Percentiles rank a stretch among this genome's conserved stretches.
Conservation (phyloP, 306 rosid genomes). For the Trichosanthes cucumerina region DNA sequence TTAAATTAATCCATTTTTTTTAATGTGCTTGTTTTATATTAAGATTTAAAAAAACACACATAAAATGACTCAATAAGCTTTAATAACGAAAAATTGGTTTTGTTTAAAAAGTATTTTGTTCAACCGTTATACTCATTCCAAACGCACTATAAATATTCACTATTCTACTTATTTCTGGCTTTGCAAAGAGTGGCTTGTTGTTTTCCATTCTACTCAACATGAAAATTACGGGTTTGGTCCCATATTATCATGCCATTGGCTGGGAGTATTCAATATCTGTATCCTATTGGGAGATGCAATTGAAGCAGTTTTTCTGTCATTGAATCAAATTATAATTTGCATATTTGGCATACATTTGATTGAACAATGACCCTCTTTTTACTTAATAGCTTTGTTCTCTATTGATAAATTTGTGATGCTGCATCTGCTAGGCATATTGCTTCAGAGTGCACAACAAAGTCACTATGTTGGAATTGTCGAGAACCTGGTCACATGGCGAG, state of each 20-base stretch:
- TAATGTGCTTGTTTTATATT: not conserved
- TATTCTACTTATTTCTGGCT: not conserved
- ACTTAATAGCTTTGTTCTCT: not conserved
- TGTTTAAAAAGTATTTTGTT: not conserved
- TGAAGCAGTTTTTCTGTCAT: not conserved
- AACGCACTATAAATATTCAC: not conserved
- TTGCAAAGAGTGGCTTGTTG: not conserved
- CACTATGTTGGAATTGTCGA: slow-evolving; percentile 95
- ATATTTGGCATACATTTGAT: not conserved
- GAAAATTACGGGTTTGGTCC: not conserved
- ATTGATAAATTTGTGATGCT: not conserved
- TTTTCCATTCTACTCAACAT: not conserved
- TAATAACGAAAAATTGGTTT: too few species aligned
- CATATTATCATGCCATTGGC: not conserved
- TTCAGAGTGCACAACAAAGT: slow-evolving; percentile 88
- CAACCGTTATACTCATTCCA: too few species aligned
- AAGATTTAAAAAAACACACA: not conserved
- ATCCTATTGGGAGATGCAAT: not conserved
- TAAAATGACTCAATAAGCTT: not conserved
- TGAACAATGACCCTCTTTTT: not conserved
- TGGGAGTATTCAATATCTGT: not conserved
- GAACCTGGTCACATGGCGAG: slow-evolving; percentile 98
- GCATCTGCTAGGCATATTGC: slow-evolving; percentile 65
- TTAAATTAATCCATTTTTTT: not conserved
- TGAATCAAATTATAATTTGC: not conserved